These are phyloP conservation scores for Yamadazyma sp. DNA, from an alignment of 1,139 yeast genomes.

Conservation along the genomic window DNA sequence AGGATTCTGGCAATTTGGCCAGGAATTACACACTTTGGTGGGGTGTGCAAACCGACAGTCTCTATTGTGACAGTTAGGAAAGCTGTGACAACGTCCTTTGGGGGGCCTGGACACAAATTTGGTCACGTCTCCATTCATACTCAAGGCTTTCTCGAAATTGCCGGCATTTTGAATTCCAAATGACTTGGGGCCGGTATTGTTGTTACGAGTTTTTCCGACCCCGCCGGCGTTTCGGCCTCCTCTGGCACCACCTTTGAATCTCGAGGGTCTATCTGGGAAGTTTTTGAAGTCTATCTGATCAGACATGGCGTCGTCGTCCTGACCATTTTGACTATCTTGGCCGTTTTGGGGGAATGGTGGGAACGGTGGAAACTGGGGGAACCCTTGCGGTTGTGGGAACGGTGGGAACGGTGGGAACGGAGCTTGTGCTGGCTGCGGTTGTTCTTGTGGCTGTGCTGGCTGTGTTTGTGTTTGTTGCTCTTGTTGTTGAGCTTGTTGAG, in stretches of 20 bases:
- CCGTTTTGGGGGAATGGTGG: slow-evolving; percentile 5
- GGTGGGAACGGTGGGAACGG: neutral
- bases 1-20: slow-evolving; percentile 75
- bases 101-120: slow-evolving; percentile 40
- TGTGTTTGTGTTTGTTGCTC: too few species aligned
- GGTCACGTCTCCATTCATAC: slow-evolving; percentile 26
- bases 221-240: slow-evolving; percentile 11
- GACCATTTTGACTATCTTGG: neutral
- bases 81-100: slow-evolving; percentile 70
- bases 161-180: slow-evolving; percentile 37
- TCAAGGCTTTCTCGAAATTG: slow-evolving; percentile 43
- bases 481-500: slow-evolving; percentile 4
- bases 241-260: slow-evolving; percentile 5
- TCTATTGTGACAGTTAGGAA: slow-evolving; percentile 72
- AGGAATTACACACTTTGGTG: slow-evolving; percentile 69
- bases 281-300: slow-evolving; percentile 15
- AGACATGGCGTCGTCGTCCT: slow-evolving; percentile 13
- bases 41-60: slow-evolving; percentile 81
- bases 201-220: slow-evolving; percentile 12
- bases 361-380: neutral
- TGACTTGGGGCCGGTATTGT: slow-evolving; percentile 22
- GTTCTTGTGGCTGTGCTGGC: slow-evolving; percentile 11
- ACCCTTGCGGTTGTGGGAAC: neutral
- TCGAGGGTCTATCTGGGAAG: slow-evolving; percentile 13
- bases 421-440: neutral